Conservation (phyloP, 306 rosid genomes). For the Castanopsis chinensis region DNA sequence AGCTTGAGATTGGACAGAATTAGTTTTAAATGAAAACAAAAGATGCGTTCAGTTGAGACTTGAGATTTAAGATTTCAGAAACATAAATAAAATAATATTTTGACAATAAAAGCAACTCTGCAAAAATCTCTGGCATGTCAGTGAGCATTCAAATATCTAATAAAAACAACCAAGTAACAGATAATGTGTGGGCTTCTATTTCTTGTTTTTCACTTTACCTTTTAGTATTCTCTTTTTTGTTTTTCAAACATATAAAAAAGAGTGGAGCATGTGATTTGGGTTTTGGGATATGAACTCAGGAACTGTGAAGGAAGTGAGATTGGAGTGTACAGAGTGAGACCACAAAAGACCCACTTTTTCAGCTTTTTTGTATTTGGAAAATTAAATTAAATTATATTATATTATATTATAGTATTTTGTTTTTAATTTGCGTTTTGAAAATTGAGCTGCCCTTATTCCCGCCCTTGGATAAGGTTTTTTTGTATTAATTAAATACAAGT, state of each 20-base stretch:
- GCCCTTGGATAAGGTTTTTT: slow-evolving; percentile 34
- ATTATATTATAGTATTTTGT: not conserved
- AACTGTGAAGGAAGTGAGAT: slow-evolving; percentile 27
- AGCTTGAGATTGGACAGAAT: slow-evolving; percentile 21
- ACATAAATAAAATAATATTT: slow-evolving; percentile 15
- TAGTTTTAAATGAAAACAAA: slow-evolving; percentile 31
- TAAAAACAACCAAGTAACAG: slow-evolving; percentile 24
- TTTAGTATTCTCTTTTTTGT: slow-evolving; percentile 4
- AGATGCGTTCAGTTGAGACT: slow-evolving; percentile 21
- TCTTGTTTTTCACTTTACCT: slow-evolving; percentile 38
- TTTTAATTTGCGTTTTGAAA: slow-evolving; percentile 36
- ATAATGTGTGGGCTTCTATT: slow-evolving; percentile 31
- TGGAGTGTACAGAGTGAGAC: slow-evolving; percentile 38
- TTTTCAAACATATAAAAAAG: slow-evolving; percentile 4
- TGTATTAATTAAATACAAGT: not conserved
- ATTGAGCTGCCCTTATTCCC: slow-evolving; percentile 46
- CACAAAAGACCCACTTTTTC: slow-evolving; percentile 41
- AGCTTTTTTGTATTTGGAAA: slow-evolving; percentile 39
- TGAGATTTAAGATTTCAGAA: slow-evolving; percentile 30
- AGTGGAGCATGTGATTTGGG: slow-evolving; percentile 47
- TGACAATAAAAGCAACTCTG: slow-evolving; percentile 25
- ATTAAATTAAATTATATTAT: not conserved
- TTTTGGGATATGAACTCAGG: too few relatives aligned
- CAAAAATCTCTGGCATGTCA: slow-evolving; percentile 45
- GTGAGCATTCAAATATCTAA: slow-evolving; percentile 20